These are phyloP conservation scores for Elsinoe arachidis DNA, from an alignment of 2,329 filamentous ascomycete species.

Conservation along the genomic window DNA sequence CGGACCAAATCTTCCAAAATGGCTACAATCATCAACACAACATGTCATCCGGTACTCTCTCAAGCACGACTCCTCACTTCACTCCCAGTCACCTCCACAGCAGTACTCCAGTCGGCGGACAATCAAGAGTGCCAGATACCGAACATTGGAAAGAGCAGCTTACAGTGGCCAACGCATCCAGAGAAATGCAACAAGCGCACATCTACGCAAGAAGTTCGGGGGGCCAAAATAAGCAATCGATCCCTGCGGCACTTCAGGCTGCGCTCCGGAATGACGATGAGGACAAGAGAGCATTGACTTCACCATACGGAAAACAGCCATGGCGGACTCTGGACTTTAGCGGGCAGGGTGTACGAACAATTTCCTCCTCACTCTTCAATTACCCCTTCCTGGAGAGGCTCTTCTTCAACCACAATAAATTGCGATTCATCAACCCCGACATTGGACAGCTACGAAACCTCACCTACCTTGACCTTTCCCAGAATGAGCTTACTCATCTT, in stretches of 20 bases:
- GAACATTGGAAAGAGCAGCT: conserved; percentile 85
- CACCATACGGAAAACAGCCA: conserved; percentile 61
- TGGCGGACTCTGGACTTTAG: conserved; percentile 94
- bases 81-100: conserved; percentile 52
- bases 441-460: conserved; percentile 78
- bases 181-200: conserved; percentile 59
- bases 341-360: conserved; percentile 82
- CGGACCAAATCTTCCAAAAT: conserved; percentile 42
- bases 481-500: conserved; percentile 73
- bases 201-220: conserved; percentile 68
- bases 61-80: conserved; percentile 57
- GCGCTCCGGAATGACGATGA: conserved; percentile 44
- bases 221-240: conserved; percentile 59
- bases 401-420: conserved; percentile 87
- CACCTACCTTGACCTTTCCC: conserved; percentile 75
- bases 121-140: conserved; percentile 48
- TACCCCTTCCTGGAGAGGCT: conserved; percentile 87
- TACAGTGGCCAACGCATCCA: conserved; percentile 65
- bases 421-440: conserved; percentile 66
- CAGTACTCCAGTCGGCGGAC: conserved; percentile 47
- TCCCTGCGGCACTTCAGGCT: conserved; percentile 41
- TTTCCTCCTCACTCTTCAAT: conserved; percentile 70
- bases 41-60: conserved; percentile 52
- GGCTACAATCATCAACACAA: conserved; percentile 56
- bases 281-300: conserved; percentile 47